Base-by-base conservation (phyloP, 768 basidiomycete species). In the Lyophyllum semitale region DNA sequence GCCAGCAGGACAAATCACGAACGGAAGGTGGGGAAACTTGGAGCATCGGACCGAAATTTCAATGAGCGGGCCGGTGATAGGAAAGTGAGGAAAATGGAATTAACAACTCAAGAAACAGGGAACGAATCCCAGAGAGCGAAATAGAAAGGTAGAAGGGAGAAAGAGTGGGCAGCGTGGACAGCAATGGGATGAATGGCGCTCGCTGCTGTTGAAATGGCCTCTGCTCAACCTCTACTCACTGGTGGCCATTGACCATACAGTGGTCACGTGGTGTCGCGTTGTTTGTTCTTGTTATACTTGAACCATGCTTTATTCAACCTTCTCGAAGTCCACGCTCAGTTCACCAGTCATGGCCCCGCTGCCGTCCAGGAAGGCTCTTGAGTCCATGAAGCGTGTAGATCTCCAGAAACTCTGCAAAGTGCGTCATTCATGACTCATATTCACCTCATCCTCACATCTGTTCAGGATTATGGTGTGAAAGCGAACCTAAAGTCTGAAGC, bases 401-500 rank as follows among this genome's bases (percentile, higher is more conserved):
- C 68, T 73, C 42, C 83, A 88, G 73, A 77, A 73, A 50, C 78
- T 92, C 69, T 91, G 91, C 79, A 91, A 91, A 74, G 88, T 87
- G 61, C 33, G 57, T 54, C 6, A 12, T 42, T 40, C 25, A 20
- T 35, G 30, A 22, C 35, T 54, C 18, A 12, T 37, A 40, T 40
- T 41, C 17, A 46, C 4, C 27, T 4, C 52, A 30, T 51, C 52
- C 57, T 63, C 51, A 64, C 60, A 44, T 63, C 46, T 57, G 45
- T 50, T 25, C 51, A 93, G 89, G 88, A 91, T 62, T 84, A 87
- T 65, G 89, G 89, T 54, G 83, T 93, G 57, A 89, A 82, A 71
- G 91, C 91, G 42, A 92, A 92, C 70, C 80, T 91, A 65, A 92
- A 89, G 75, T 83, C 88, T 22, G 88, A 91, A 63, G 85, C 83